Evolutionary conservation across 2,329 filamentous ascomycete genomes (phyloP).

Genomic region (Xylogone sp.): DNA sequence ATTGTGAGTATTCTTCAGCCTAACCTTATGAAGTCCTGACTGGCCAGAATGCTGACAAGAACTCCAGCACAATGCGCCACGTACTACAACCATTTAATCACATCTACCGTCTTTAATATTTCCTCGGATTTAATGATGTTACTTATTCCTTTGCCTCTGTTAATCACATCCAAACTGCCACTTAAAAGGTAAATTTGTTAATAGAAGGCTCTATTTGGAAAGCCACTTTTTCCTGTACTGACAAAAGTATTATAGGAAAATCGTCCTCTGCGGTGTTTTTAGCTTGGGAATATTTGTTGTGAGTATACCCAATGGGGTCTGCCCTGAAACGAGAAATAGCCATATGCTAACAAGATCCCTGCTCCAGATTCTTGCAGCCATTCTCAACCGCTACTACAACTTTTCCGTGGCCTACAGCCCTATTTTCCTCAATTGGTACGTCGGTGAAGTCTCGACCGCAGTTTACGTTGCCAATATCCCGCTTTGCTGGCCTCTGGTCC

Average conservation of each 20-base stretch:
- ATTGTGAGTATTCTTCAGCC: constrained; percentile 24
- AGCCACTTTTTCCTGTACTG: neutral
- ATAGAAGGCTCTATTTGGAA: constrained; percentile 38
- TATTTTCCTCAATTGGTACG: constrained; percentile 37
- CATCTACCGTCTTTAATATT: constrained; percentile 52
- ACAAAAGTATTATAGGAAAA: constrained; percentile 36
- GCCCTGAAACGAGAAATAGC: too few species aligned
- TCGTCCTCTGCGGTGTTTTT: constrained; percentile 41
- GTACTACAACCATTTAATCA: constrained; percentile 50
- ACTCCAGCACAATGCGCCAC: constrained; percentile 44
- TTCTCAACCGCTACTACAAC: constrained; percentile 42
- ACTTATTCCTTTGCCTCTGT: constrained; percentile 47
- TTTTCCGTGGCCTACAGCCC: constrained; percentile 23
- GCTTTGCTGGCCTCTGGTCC: constrained; percentile 44
- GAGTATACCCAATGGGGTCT: constrained; percentile 12
- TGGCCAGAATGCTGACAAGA: constrained; percentile 22
- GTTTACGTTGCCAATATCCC: constrained; percentile 47
- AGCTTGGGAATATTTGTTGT: constrained; percentile 40
- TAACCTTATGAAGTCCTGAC: too few species aligned
- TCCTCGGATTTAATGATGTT: constrained; percentile 54
- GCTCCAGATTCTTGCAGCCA: constrained; percentile 39
- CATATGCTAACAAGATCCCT: too few species aligned
- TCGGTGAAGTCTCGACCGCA: constrained; percentile 45
- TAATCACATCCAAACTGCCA: constrained; percentile 35
- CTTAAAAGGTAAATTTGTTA: neutral